A percentile compares a stretch with the other conserved stretches of the same genome.
These are phyloP conservation scores for Aspergillus incahuasiensis DNA, from an alignment of 495 filamentous ascomycete species.

Conservation along the genomic window DNA sequence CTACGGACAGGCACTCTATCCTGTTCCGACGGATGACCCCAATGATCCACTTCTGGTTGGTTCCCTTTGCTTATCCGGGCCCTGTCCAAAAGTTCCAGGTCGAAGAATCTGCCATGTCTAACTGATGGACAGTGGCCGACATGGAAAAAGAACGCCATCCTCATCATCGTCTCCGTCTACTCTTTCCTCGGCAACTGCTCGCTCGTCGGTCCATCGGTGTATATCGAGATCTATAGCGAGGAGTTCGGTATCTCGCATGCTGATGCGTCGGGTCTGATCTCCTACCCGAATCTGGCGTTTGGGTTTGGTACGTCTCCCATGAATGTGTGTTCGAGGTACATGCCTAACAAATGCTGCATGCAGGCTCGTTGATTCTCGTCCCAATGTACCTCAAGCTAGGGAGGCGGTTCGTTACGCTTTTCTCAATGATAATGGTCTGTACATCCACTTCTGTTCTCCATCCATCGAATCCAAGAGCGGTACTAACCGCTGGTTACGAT, in stretches of 20 bases:
- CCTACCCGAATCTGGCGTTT: constrained; percentile 60
- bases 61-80: background rate
- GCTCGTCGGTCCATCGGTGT: constrained; percentile 54
- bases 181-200: constrained; percentile 59
- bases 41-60: constrained; percentile 58
- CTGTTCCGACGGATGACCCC: constrained; percentile 58
- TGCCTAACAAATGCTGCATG: too few relatives aligned
- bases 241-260: constrained; percentile 49
- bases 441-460: background rate
- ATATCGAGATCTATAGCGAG: constrained; percentile 53
- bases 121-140: constrained; percentile 45
- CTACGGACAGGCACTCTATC: constrained; percentile 60
- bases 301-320: constrained; percentile 44
- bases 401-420: constrained; percentile 51
- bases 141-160: constrained; percentile 56
- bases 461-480: too few relatives aligned
- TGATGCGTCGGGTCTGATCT: constrained; percentile 52
- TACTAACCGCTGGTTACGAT: background rate
- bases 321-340: background rate
- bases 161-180: constrained; percentile 54
- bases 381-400: constrained; percentile 56
- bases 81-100: too few relatives aligned
- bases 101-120: too few relatives aligned
- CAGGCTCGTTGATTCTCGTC: constrained; percentile 54
- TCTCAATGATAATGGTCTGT: constrained; percentile 42